phyloP scores from a whole-genome alignment of 345 rosid species.

The Dipteronia sinensis region DNA sequence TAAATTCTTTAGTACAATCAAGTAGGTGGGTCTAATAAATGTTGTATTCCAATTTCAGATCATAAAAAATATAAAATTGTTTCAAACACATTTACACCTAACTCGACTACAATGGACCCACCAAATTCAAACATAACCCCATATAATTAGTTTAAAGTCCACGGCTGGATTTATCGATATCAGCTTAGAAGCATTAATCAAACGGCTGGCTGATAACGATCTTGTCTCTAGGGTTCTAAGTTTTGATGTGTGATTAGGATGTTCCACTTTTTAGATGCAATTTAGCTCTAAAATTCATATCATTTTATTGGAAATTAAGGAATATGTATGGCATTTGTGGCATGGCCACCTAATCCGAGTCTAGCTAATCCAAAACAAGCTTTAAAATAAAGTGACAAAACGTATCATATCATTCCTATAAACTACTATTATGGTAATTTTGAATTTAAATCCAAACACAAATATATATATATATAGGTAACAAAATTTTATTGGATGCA shows the following conservation, averaged over 20 bases:
- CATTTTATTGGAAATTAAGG: not conserved
- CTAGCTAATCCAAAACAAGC: no score
- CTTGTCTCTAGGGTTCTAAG: no score
- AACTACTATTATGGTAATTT: no score
- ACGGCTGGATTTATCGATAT: not conserved
- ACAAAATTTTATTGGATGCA: no score
- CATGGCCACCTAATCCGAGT: no score
- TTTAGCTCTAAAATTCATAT: not conserved
- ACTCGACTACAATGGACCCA: not conserved
- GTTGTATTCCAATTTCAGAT: not conserved
- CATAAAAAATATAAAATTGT: not conserved
- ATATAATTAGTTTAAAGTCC: not conserved
- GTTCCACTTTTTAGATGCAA: not conserved
- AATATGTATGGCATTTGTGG: no score
- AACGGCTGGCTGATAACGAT: not conserved
- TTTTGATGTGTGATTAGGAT: not conserved
- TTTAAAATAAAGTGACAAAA: no score
- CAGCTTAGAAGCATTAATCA: not conserved
- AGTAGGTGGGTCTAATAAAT: not conserved
- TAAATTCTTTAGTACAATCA: not conserved
- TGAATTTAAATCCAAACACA: no score
- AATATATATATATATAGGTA: no score
- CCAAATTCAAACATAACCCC: not conserved
- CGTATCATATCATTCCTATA: no score
- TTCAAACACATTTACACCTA: slow-evolving; percentile 8